phyloP scores from a whole-genome alignment of 225 moss, liverwort and hornwort genomes.

The Thuidium tamariscinum region DNA sequence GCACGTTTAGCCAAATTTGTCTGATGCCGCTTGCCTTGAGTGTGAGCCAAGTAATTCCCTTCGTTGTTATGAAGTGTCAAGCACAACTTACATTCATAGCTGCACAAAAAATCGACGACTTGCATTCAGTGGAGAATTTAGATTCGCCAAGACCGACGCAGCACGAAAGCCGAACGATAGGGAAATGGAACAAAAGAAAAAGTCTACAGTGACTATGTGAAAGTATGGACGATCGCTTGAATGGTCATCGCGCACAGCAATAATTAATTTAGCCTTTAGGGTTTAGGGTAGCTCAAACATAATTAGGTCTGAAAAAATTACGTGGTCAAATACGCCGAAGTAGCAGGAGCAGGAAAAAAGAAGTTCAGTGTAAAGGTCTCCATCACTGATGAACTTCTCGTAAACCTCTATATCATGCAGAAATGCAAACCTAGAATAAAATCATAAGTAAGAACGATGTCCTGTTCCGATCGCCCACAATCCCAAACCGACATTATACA shows the following conservation, averaged over 20 bases:
- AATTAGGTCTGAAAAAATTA: not conserved
- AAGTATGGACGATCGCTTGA: not conserved
- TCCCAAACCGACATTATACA: not conserved
- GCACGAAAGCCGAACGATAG: not conserved
- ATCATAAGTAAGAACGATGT: not conserved
- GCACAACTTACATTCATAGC: conserved; percentile 97
- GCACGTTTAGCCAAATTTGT: conserved; percentile 96
- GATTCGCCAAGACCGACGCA: not conserved
- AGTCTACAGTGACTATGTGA: not conserved
- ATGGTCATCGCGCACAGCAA: not conserved
- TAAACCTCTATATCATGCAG: not conserved
- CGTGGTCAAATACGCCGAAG: not conserved
- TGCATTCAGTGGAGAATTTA: not conserved
- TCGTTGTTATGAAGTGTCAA: conserved; percentile 98
- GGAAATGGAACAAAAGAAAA: not conserved
- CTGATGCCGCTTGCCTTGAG: conserved; percentile 96
- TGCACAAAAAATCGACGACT: conserved; percentile 25
- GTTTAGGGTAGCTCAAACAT: not conserved
- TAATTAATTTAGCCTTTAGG: not conserved
- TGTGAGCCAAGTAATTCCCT: conserved; percentile 96
- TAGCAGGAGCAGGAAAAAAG: not conserved
- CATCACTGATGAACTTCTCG: not conserved
- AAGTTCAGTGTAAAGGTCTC: not conserved
- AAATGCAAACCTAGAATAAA: no score
- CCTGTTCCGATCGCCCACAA: not conserved